Evolutionary conservation across 2,329 filamentous ascomycete species (phyloP).

Genomic region (Chaetomium sp.): DNA sequence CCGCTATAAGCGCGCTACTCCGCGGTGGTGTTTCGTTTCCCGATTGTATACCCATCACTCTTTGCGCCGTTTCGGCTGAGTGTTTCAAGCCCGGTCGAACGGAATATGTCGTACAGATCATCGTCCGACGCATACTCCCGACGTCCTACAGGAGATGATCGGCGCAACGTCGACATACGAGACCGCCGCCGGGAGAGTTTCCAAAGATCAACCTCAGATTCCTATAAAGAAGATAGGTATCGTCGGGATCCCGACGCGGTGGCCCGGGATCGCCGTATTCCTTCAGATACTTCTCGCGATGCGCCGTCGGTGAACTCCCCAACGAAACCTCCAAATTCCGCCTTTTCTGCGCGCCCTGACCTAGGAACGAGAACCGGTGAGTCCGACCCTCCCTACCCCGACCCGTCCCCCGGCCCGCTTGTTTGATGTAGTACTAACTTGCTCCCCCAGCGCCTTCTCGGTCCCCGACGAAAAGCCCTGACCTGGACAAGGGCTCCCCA

Average conservation of each 20-base stretch:
- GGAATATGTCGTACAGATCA: slow-evolving; percentile 13
- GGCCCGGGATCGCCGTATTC: slow-evolving; percentile 11
- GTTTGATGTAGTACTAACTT: neutral
- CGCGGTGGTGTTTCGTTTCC: neutral
- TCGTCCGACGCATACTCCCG: slow-evolving; percentile 15
- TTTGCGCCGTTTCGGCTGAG: neutral
- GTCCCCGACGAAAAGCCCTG: neutral
- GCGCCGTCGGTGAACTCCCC: neutral
- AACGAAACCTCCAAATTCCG: neutral
- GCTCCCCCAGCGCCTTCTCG: neutral
- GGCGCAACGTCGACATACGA: slow-evolving; percentile 9
- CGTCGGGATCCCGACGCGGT: slow-evolving; percentile 6
- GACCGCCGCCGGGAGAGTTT: slow-evolving; percentile 12
- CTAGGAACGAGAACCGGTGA: slow-evolving; percentile 1
- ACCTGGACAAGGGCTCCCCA: neutral
- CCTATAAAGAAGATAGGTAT: slow-evolving; percentile 9
- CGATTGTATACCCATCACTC: no score
- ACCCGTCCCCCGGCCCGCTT: no score
- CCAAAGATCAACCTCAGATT: slow-evolving; percentile 4
- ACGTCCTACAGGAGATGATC: slow-evolving; percentile 17
- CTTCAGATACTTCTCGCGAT: neutral
- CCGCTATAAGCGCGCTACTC: neutral
- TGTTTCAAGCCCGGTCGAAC: neutral
- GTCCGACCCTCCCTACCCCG: neutral
- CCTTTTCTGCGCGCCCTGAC: slow-evolving; percentile 1